Conservation (phyloP, 768 basidiomycete genomes). For the Rhizopogon vulgaris region DNA sequence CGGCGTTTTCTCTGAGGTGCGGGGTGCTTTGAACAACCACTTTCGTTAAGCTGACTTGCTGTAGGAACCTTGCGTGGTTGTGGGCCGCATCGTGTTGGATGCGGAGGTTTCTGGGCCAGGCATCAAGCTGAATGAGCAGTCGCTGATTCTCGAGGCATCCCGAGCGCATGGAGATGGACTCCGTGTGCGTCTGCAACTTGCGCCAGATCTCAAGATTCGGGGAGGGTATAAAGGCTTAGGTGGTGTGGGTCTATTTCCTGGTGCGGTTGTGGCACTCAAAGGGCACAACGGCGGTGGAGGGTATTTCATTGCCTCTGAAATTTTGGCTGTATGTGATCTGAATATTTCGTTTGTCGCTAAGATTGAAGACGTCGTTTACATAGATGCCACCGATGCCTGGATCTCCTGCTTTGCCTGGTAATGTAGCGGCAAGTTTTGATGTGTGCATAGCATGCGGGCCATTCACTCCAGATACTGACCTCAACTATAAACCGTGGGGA, state of each 20-base stretch:
- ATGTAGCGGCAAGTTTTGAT: conserved; percentile 44
- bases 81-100: conserved; percentile 73
- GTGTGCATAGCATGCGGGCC: conserved; percentile 81
- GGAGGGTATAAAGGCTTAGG: conserved; percentile 56
- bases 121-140: conserved; percentile 67
- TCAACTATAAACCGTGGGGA: conserved; percentile 68
- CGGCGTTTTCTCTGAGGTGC: conserved; percentile 45
- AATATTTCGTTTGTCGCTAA: not conserved
- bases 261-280: conserved; percentile 77
- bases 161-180: conserved; percentile 64
- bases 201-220: conserved; percentile 57
- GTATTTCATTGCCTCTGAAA: conserved; percentile 77
- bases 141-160: conserved; percentile 78
- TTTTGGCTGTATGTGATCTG: conserved; percentile 52
- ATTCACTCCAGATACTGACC: conserved; percentile 73
- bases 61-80: conserved; percentile 60
- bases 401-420: conserved; percentile 30
- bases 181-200: conserved; percentile 67
- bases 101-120: conserved; percentile 48
- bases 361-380: not conserved
- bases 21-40: conserved; percentile 1
- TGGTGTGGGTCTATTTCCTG: conserved; percentile 79
- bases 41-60: conserved; percentile 1
- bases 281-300: conserved; percentile 90
- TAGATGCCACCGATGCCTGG: conserved; percentile 61